Evolutionary conservation across 257 asterid genomes (phyloP).

Genomic region (Ocimum tenuiflorum): DNA sequence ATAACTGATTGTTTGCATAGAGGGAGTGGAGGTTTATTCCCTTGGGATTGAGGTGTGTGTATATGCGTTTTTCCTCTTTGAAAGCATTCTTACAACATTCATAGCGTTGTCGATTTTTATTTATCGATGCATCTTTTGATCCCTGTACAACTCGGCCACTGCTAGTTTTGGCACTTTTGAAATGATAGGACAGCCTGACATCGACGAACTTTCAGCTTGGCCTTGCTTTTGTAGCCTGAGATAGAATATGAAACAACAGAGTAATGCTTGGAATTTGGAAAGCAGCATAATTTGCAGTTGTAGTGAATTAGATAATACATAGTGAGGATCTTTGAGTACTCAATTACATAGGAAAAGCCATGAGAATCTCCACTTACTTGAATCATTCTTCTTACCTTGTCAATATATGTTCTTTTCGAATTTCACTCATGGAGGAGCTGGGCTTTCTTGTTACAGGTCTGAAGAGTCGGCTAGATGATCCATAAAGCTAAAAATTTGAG

Average conservation of each 20-base stretch:
- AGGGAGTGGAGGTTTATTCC: constrained; percentile 30
- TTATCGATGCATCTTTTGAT: neutral
- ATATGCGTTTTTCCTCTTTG: neutral
- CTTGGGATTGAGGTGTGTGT: constrained; percentile 38
- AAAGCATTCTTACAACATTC: neutral
- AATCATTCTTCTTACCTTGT: too few species aligned
- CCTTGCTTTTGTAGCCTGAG: neutral
- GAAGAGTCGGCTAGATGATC: constrained; percentile 12
- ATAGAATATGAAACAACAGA: neutral
- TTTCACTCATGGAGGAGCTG: neutral
- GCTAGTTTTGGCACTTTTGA: neutral
- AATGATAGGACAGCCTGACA: neutral
- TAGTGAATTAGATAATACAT: neutral
- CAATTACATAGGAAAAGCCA: neutral
- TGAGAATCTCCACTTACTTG: neutral
- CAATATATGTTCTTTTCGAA: neutral
- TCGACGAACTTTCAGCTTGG: neutral
- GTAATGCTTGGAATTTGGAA: neutral
- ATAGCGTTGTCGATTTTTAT: neutral
- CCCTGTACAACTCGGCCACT: neutral
- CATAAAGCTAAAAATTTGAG: neutral
- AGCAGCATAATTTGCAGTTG: neutral
- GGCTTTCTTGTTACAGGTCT: constrained; percentile 22
- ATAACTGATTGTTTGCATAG: constrained; percentile 34
- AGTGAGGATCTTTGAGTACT: neutral